Evolutionary conservation across 176 grass and related monocot species (phyloP).

Genomic region (Carex cristatella): DNA sequence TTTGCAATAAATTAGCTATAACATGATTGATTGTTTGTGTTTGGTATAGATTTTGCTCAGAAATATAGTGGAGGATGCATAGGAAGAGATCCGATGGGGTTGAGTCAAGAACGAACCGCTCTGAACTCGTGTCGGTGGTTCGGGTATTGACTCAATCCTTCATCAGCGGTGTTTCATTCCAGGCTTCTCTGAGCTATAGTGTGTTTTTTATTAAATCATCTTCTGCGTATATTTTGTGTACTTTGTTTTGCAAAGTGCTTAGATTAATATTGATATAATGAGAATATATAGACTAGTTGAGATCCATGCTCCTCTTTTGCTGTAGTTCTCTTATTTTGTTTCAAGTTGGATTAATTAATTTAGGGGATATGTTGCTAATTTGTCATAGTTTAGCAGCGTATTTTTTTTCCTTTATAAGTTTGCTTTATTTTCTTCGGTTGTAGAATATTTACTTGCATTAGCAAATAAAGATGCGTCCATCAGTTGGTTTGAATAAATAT

Average conservation of each 20-base stretch:
- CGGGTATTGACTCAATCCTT: slow-evolving; percentile 45
- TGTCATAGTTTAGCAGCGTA: background rate
- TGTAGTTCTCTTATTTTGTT: background rate
- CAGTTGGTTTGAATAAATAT: background rate
- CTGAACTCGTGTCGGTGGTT: slow-evolving; percentile 38
- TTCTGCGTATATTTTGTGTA: slow-evolving; percentile 13
- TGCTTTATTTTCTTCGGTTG: background rate
- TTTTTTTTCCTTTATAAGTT: background rate
- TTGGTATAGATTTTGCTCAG: slow-evolving; percentile 33
- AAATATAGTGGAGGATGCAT: slow-evolving; percentile 1
- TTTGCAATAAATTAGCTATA: slow-evolving; percentile 34
- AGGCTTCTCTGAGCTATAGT: slow-evolving; percentile 13
- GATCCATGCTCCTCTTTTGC: background rate
- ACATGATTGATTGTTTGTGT: slow-evolving; percentile 46
- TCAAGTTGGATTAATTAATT: background rate
- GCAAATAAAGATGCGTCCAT: background rate
- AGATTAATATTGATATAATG: background rate
- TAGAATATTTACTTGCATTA: background rate
- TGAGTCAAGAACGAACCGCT: slow-evolving; percentile 93
- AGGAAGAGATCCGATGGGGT: slow-evolving; percentile 29
- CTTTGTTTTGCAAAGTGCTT: slow-evolving; percentile 7
- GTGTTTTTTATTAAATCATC: background rate
- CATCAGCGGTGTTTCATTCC: background rate
- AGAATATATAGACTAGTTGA: background rate
- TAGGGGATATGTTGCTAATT: background rate